These are phyloP conservation scores for Carpinus viminea DNA, from an alignment of 306 rosid genomes.

Conservation along the genomic window DNA sequence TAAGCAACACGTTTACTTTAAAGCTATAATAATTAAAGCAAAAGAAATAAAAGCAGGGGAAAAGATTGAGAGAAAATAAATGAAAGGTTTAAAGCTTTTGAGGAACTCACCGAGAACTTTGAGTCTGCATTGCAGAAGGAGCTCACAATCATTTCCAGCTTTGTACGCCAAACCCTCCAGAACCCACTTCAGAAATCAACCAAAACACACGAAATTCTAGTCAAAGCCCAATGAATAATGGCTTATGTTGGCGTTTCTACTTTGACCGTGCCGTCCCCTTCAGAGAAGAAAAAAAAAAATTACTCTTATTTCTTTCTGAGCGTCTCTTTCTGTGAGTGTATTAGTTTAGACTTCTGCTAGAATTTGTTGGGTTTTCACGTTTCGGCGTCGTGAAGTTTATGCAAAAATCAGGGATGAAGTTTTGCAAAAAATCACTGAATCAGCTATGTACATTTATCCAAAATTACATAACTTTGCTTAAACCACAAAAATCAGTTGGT, in stretches of 20 bases:
- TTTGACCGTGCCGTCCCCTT: background rate
- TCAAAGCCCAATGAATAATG: slow-evolving; percentile 1
- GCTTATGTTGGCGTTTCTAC: background rate
- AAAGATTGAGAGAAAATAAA: background rate
- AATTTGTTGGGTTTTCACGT: slow-evolving; percentile 1
- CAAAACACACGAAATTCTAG: background rate
- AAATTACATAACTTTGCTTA: slow-evolving; percentile 6
- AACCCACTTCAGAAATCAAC: slow-evolving; percentile 26
- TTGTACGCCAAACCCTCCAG: slow-evolving; percentile 9
- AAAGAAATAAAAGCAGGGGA: background rate
- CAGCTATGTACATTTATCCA: background rate
- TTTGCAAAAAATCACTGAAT: slow-evolving; percentile 4
- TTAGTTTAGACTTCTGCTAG: background rate
- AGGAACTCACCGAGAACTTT: slow-evolving; percentile 62
- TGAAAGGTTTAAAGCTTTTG: background rate
- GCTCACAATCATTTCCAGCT: slow-evolving; percentile 58
- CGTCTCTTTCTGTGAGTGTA: background rate
- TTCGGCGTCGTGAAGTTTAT: slow-evolving; percentile 9
- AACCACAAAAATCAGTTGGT: background rate
- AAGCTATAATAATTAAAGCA: background rate
- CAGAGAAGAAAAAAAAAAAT: background rate
- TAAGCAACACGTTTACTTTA: background rate
- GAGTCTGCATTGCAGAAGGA: slow-evolving; percentile 78
- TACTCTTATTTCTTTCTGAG: background rate
- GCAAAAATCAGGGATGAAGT: background rate